phyloP scores from a whole-genome alignment of 495 filamentous ascomycete species.

The Tuber borchii region DNA sequence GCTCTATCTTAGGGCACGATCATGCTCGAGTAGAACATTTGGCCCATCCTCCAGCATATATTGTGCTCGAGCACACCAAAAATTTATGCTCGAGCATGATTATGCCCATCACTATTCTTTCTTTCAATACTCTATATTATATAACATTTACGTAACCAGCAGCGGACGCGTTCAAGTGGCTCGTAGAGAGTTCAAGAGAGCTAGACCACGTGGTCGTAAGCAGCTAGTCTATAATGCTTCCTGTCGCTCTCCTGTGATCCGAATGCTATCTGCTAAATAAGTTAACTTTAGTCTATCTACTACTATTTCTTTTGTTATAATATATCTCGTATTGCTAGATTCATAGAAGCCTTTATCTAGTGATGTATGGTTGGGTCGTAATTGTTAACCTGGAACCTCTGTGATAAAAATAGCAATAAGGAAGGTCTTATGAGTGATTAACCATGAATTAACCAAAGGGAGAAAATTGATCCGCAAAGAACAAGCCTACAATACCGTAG shows the following conservation, averaged over 20 bases:
- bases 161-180: no score
- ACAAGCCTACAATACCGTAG: no score
- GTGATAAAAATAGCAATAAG: neutral
- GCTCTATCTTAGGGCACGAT: no score
- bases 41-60: no score
- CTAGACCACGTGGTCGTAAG: neutral
- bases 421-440: neutral
- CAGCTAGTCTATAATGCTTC: neutral
- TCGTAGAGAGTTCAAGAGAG: neutral
- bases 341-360: neutral
- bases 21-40: no score
- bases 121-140: neutral
- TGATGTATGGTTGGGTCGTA: neutral
- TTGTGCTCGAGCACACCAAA: no score
- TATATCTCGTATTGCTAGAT: neutral
- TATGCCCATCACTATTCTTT: no score
- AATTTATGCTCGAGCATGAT: no score
- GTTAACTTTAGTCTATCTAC: neutral
- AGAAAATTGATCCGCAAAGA: neutral
- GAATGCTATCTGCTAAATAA: neutral
- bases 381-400: neutral
- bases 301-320: neutral
- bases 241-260: neutral
- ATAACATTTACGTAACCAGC: neutral
- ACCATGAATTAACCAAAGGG: neutral